A percentile compares a stretch with the other conserved stretches of the same genome.
phyloP scores from a whole-genome alignment of 352 stramenopile genomes.

The Phytophthora palmivora region DNA sequence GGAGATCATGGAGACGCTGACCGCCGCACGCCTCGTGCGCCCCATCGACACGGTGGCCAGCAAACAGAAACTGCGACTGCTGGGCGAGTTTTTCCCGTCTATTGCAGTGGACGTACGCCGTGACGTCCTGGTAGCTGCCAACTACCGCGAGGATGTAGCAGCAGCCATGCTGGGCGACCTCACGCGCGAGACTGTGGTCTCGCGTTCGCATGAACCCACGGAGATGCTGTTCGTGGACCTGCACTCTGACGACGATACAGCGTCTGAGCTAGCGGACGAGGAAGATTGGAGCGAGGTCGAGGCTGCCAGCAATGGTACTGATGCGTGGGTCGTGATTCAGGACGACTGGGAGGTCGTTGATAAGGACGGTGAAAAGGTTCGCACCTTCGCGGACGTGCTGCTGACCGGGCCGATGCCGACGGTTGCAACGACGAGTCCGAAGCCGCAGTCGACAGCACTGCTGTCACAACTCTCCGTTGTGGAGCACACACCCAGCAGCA shows the following conservation, averaged over 20 bases:
- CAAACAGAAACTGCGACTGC: constrained; percentile 48
- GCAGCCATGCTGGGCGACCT: constrained; percentile 69
- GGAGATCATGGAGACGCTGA: constrained; percentile 36
- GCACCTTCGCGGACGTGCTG: constrained; percentile 69
- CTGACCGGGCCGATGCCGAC: constrained; percentile 12
- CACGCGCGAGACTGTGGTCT: constrained; percentile 29
- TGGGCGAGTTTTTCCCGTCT: constrained; percentile 69
- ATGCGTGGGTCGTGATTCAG: constrained; percentile 64
- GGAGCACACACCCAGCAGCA: constrained; percentile 23
- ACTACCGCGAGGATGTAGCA: constrained; percentile 70
- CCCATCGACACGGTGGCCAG: constrained; percentile 48
- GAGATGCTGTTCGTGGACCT: constrained; percentile 51
- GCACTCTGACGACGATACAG: constrained; percentile 36
- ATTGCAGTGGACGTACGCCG: constrained; percentile 54
- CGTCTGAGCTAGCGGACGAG: constrained; percentile 44
- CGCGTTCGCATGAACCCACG: constrained; percentile 8
- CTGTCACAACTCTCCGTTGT: constrained; percentile 30
- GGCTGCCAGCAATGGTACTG: constrained; percentile 30
- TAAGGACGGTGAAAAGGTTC: constrained; percentile 48
- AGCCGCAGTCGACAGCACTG: constrained; percentile 10
- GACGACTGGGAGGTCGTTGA: constrained; percentile 84
- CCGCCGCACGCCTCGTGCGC: constrained; percentile 26
- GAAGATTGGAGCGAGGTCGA: constrained; percentile 69
- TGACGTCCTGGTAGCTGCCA: constrained; percentile 69
- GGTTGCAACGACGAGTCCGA: not conserved